A percentile compares a stretch with the other conserved stretches of the same genome.
Conservation (phyloP, 2,329 filamentous ascomycete species). For the Aspergillus sp. region DNA sequence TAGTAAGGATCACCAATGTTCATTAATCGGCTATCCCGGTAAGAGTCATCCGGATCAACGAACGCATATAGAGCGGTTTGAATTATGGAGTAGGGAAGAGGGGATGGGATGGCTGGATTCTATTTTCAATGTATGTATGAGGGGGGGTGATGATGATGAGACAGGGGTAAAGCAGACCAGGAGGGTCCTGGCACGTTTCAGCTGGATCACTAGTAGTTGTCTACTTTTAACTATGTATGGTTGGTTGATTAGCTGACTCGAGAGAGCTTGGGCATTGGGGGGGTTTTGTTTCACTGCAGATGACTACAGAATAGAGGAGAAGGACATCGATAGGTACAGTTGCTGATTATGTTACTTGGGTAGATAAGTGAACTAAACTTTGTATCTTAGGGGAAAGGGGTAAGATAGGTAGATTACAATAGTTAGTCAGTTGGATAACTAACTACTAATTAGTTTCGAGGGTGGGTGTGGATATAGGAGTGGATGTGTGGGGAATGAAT, state of each 20-base stretch:
- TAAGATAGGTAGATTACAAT: not conserved
- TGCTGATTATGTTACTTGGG: no score
- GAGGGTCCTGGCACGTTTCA: constrained; percentile 9
- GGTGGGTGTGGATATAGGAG: not conserved
- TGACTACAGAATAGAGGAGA: no score
- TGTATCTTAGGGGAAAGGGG: not conserved
- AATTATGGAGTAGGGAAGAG: not conserved
- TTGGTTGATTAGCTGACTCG: not conserved
- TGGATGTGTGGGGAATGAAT: not conserved
- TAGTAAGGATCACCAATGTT: no score
- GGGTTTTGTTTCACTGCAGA: not conserved
- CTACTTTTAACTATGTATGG: no score
- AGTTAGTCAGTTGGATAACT: not conserved
- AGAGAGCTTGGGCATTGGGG: not conserved
- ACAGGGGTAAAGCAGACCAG: not conserved
- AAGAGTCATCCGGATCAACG: no score
- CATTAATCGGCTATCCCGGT: no score
- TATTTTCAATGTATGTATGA: no score
- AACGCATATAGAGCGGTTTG: no score
- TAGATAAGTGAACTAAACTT: no score
- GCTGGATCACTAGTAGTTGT: not conserved
- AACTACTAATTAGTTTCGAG: not conserved
- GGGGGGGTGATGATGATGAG: not conserved
- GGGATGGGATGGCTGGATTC: not conserved
- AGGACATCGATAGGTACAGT: no score